Conservation (phyloP, 2,329 filamentous ascomycete species). For the Exophiala sp. region DNA sequence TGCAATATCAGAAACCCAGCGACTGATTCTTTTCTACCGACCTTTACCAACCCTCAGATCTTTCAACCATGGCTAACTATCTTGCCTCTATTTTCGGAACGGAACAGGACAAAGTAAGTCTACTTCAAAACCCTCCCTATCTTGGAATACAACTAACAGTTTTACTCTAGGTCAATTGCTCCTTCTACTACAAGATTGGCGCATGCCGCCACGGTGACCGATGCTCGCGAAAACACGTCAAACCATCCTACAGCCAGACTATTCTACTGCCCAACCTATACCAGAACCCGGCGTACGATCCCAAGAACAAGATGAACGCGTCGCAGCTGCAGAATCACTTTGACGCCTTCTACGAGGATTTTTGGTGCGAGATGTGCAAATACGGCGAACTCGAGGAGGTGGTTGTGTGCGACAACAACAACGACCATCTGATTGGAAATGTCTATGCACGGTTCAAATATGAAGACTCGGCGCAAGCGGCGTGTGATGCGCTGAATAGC, state of each 20-base stretch:
- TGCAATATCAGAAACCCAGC: too few species aligned
- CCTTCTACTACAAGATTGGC: conserved; percentile 99
- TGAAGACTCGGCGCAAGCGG: conserved; percentile 88
- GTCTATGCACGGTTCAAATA: conserved; percentile 99
- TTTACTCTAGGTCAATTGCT: conserved; percentile 72
- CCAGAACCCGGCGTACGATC: conserved; percentile 96
- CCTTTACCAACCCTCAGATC: not conserved
- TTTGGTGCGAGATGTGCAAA: conserved; percentile 99
- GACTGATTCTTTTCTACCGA: too few species aligned
- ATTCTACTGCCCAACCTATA: conserved; percentile 98
- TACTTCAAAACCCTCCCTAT: conserved; percentile 3
- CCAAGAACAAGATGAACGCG: conserved; percentile 93
- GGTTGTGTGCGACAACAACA: conserved; percentile 98
- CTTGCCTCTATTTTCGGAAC: conserved; percentile 99
- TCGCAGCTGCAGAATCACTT: conserved; percentile 98
- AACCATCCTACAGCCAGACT: conserved; percentile 95
- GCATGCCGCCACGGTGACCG: conserved; percentile 97
- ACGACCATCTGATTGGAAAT: conserved; percentile 97
- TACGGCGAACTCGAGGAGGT: conserved; percentile 97
- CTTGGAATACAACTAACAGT: conserved; percentile 17
- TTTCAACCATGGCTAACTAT: conserved; percentile 76
- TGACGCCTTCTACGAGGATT: conserved; percentile 98
- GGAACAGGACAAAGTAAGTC: conserved; percentile 77
- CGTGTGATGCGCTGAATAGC: conserved; percentile 87
- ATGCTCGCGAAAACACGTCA: conserved; percentile 97